A percentile compares a stretch with the other conserved stretches of the same genome.
Conservation (phyloP, 2,329 filamentous ascomycete genomes). For the Knoxdaviesia proteae region DNA sequence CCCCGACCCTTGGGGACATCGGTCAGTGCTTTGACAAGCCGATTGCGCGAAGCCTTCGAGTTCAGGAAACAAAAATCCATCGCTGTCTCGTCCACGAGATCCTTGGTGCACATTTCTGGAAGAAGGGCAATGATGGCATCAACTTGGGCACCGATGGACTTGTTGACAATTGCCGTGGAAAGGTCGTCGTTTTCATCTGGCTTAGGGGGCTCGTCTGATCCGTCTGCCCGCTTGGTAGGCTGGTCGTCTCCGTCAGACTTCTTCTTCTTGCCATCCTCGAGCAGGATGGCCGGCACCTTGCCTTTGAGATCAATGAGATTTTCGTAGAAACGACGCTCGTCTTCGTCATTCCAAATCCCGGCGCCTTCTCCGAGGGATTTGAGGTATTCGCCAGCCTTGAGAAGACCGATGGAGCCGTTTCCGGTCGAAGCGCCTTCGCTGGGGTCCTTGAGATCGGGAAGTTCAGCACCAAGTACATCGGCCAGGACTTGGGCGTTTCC, state of each 20-base stretch:
- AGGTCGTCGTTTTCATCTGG: slow-evolving; percentile 46
- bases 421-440: slow-evolving; percentile 44
- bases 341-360: slow-evolving; percentile 97
- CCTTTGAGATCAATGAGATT: slow-evolving; percentile 89
- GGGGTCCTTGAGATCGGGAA: slow-evolving; percentile 80
- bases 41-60: slow-evolving; percentile 90
- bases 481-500: slow-evolving; percentile 80
- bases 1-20: slow-evolving; percentile 88
- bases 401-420: slow-evolving; percentile 69
- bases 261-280: slow-evolving; percentile 92
- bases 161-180: slow-evolving; percentile 89
- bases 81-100: slow-evolving; percentile 75
- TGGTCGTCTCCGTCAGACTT: slow-evolving; percentile 66
- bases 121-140: slow-evolving; percentile 72
- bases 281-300: slow-evolving; percentile 78
- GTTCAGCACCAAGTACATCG: slow-evolving; percentile 71
- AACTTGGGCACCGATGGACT: slow-evolving; percentile 91
- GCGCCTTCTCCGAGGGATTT: slow-evolving; percentile 75
- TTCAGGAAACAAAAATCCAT: slow-evolving; percentile 97
- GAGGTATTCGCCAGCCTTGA: slow-evolving; percentile 85
- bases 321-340: slow-evolving; percentile 94
- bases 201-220: slow-evolving; percentile 28
- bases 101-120: slow-evolving; percentile 82
- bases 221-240: slow-evolving; percentile 54
- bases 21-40: slow-evolving; percentile 77